phyloP scores from a whole-genome alignment of 192 early-diverging fungal genomes.

The Martensiomyces pterosporus region DNA sequence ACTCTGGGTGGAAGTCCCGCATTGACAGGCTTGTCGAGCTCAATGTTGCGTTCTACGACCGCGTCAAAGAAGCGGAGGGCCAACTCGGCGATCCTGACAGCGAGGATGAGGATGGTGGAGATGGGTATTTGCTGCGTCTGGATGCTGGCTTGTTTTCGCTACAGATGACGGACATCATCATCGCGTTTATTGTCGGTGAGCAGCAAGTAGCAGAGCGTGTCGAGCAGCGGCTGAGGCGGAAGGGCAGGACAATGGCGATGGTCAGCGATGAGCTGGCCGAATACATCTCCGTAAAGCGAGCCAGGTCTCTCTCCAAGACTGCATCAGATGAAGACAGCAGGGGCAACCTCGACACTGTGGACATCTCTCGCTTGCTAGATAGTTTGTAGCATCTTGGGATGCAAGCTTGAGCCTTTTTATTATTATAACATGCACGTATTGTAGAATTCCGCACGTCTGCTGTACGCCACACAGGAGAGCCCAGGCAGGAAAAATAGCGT shows the following conservation, averaged over 20 bases:
- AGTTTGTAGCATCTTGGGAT: too few relatives aligned
- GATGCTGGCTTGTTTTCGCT: conserved; percentile 79
- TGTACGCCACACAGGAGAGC: too few relatives aligned
- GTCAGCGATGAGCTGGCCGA: conserved; percentile 28
- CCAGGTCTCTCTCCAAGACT: background rate
- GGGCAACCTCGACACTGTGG: background rate
- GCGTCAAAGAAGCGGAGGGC: conserved; percentile 55
- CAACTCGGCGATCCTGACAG: conserved; percentile 56
- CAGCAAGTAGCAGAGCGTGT: conserved; percentile 19
- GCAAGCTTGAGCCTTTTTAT: too few relatives aligned
- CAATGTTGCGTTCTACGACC: conserved; percentile 61
- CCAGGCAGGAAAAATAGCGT: too few relatives aligned
- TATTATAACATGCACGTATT: too few relatives aligned
- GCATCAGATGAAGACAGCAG: background rate
- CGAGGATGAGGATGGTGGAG: conserved; percentile 56
- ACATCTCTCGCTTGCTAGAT: background rate
- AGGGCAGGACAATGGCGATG: conserved; percentile 18
- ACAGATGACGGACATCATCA: conserved; percentile 65
- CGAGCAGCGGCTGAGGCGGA: conserved; percentile 23
- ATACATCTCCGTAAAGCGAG: conserved; percentile 18
- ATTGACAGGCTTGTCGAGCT: conserved; percentile 80
- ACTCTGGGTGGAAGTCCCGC: conserved; percentile 71
- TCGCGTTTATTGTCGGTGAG: conserved; percentile 64
- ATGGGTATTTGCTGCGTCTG: conserved; percentile 63
- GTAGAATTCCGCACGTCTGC: too few relatives aligned